Evolutionary conservation across 768 basidiomycete species (phyloP), one percentile per base, ranked within the genome.

Genomic region (Mycena maculata): DNA sequence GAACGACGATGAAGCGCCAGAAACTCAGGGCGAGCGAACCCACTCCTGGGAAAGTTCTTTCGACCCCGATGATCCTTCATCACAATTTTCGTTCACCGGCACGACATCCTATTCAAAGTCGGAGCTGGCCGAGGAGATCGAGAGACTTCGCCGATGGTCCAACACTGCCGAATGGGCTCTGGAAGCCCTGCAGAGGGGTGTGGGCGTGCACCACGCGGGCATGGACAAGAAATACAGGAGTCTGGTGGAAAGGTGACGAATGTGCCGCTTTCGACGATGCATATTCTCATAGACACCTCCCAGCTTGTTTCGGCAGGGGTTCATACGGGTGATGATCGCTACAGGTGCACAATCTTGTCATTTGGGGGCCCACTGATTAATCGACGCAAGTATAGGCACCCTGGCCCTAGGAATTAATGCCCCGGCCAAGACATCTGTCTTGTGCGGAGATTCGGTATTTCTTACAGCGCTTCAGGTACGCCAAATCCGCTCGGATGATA

Each of bases 401-500:
- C 79, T 92, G 60, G 91, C 91, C 1, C 79, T 92, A 16, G 92
- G 91, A 63, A 92, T 92, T 71, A 92, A 92, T 71, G 90, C 90
- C 0, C 91, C 91, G 0, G 83, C 89, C 0, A 90, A 86, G 71
- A 89, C 91, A 0, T 82, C 86, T 2, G 82, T 89, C 8, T 92
- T 92, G 71, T 86, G 84, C 58, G 87, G 86, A 0, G 89, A 90
- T 74, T 90, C 89, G 0, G 86, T 86, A 1, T 88, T 64, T 73
- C 70, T 90, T 38, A 89, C 88, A 1, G 86, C 88, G 1, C 82
- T 91, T 10, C 87, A 85, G 84, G 87, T 87, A 72, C 2, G 83
- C 72, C 45, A n/a, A n/a, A n/a, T 41, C n/a, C 42, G 23, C 22
- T 22, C 12, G 1, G 23, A n/a, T 44, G n/a, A 16, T 50, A 57